phyloP scores from a whole-genome alignment of 768 basidiomycete species.

The Lactarius tabidus region DNA sequence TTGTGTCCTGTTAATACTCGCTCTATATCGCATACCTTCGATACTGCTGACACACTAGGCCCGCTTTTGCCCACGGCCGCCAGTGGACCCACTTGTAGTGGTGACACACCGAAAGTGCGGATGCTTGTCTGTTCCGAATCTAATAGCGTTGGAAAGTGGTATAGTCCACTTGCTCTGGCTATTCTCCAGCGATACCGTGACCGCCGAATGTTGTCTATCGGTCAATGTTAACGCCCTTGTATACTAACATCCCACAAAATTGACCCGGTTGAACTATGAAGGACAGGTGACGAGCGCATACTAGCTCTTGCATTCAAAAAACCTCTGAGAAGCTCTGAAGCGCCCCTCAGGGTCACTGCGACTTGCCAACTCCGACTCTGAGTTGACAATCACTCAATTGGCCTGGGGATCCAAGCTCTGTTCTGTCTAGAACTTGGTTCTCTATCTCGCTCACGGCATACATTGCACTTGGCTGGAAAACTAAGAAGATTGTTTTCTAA shows the following conservation, averaged over 20 bases:
- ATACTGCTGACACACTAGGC: slow-evolving; percentile 62
- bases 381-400: slow-evolving; percentile 54
- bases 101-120: no score
- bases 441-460: slow-evolving; percentile 59
- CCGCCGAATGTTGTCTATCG: no score
- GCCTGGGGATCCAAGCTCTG: slow-evolving; percentile 38
- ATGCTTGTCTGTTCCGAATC: no score
- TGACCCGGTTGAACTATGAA: slow-evolving; percentile 68
- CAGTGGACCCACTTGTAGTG: no score
- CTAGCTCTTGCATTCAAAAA: slow-evolving; percentile 52
- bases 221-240: no score
- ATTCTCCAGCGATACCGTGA: no score
- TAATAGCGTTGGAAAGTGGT: no score
- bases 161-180: no score
- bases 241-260: slow-evolving; percentile 45
- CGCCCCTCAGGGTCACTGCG: slow-evolving; percentile 20
- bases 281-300: slow-evolving; percentile 59
- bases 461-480: slow-evolving; percentile 53
- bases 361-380: slow-evolving; percentile 18
- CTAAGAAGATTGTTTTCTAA: slow-evolving; percentile 48
- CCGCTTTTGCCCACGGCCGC: slow-evolving; percentile 80
- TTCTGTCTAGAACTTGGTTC: slow-evolving; percentile 58
- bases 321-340: slow-evolving; percentile 38
- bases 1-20: slow-evolving; percentile 64
- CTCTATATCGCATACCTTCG: slow-evolving; percentile 75